These are phyloP conservation scores for Isabelozyma rhagii DNA, from an alignment of 805 yeast species.

Conservation along the genomic window DNA sequence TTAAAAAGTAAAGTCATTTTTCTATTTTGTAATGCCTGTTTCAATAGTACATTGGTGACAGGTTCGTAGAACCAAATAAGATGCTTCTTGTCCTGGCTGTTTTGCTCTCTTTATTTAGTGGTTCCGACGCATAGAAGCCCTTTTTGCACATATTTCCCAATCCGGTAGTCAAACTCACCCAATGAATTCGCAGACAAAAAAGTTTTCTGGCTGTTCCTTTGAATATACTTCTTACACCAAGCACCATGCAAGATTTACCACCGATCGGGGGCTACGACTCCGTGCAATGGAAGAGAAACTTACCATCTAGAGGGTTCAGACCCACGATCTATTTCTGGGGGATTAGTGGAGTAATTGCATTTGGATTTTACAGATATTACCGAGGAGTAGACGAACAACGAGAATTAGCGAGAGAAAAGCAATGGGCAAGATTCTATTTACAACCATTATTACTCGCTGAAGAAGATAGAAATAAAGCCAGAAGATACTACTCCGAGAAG, in stretches of 20 bases:
- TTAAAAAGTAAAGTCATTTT: neutral
- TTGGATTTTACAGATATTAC: slow-evolving; percentile 67
- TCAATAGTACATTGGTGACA: too few relatives aligned
- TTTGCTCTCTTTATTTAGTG: too few relatives aligned
- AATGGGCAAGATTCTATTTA: slow-evolving; percentile 72
- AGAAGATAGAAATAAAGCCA: slow-evolving; percentile 71
- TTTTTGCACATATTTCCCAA: neutral
- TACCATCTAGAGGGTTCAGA: slow-evolving; percentile 82
- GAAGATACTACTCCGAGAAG: slow-evolving; percentile 64
- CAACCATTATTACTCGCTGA: slow-evolving; percentile 79
- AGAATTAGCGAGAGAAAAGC: slow-evolving; percentile 71
- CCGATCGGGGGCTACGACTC: slow-evolving; percentile 84
- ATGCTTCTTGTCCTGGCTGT: too few relatives aligned
- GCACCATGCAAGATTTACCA: slow-evolving; percentile 71
- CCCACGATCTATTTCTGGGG: slow-evolving; percentile 70
- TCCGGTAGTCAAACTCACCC: neutral
- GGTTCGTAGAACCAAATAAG: too few relatives aligned
- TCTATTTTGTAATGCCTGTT: too few relatives aligned
- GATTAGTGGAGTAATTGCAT: slow-evolving; percentile 59
- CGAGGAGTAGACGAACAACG: slow-evolving; percentile 71
- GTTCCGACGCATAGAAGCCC: too few relatives aligned
- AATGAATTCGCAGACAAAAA: neutral
- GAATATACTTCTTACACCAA: neutral
- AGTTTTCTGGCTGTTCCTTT: neutral
- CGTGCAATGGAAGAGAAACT: slow-evolving; percentile 84